Evolutionary conservation across 1,284 basidiomycete species (phyloP).

Genomic region (Leucoagaricus sp.): DNA sequence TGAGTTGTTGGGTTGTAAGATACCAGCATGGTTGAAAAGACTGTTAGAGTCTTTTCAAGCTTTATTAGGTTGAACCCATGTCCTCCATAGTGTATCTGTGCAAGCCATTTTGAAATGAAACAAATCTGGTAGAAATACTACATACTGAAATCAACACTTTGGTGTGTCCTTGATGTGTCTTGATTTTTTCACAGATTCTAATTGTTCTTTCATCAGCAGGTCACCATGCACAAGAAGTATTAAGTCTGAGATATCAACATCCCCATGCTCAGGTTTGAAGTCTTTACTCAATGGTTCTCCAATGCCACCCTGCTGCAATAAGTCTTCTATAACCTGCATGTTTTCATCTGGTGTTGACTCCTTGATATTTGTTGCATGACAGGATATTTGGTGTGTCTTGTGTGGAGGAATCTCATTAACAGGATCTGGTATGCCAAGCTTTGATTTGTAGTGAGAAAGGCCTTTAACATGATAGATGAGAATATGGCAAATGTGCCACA

Average conservation of each 20-base stretch:
- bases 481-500: neutral
- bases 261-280: neutral
- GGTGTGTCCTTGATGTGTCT: conserved; percentile 23
- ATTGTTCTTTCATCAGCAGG: neutral
- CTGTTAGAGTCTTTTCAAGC: conserved; percentile 17
- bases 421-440: neutral
- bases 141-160: conserved; percentile 20
- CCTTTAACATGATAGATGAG: neutral
- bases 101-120: conserved; percentile 29
- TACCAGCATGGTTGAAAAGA: conserved; percentile 15
- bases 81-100: conserved; percentile 21
- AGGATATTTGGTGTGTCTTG: neutral
- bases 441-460: neutral
- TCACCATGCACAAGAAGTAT: neutral
- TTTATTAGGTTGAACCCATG: conserved; percentile 20
- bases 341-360: neutral
- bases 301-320: neutral
- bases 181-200: neutral
- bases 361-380: neutral
- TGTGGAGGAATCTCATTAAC: neutral
- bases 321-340: conserved; percentile 1
- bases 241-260: neutral
- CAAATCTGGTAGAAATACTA: conserved; percentile 22
- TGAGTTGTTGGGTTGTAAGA: neutral
- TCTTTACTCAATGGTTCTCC: neutral